Base-by-base conservation (phyloP, 306 rosid species). In the Calophaca sinica region DNA sequence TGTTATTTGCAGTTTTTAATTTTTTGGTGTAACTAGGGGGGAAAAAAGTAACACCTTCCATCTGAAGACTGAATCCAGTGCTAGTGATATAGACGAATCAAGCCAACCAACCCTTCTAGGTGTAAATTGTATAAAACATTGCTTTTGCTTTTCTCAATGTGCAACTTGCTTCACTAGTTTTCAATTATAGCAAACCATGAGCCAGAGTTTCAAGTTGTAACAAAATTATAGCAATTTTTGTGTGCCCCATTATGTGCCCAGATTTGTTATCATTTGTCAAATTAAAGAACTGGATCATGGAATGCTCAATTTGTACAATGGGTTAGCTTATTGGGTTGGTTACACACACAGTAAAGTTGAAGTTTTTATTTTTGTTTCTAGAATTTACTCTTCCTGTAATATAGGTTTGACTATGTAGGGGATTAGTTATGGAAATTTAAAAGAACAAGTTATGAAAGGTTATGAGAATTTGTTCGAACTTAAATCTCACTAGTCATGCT, bases 1-100 rank as follows among this genome's bases (percentile, higher is more conserved):
- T 61, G 64, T 48, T 4, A 35, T 36, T 55, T 46, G 29, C 36
- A 10, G 61, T 48, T 69, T 35, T 31, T 59, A 32, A 20, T 68
- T 11, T 10, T 33, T 10, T 33, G 13, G 35, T 58, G 13, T 33
- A 3, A 28, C 14, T 36, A 14, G n/a, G n/a, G n/a, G n/a, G n/a
- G 57, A 26, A 54, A 20, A 7, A 7, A 8, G 3, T 7, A 54
- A 20, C 0, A 11, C 57, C 55, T 36, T 45, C 31, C 7, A 55
- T 41, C 49, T 39, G 45, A 28, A 39, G 26, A 20, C 26, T 52
- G 11, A 6, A 28, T 54, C 14, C 2, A 20, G 9, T 6, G 5
- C 29, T 20, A 20, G 26, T 20, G 31, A 7, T 1, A 4, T 28
- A 50, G 44, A 28, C n/a, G 41, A 62, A 51, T 51, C 57, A 51